Percentiles rank a stretch among this genome's conserved stretches.
phyloP scores from a whole-genome alignment of 306 rosid species.

The Quercus engelmannii region DNA sequence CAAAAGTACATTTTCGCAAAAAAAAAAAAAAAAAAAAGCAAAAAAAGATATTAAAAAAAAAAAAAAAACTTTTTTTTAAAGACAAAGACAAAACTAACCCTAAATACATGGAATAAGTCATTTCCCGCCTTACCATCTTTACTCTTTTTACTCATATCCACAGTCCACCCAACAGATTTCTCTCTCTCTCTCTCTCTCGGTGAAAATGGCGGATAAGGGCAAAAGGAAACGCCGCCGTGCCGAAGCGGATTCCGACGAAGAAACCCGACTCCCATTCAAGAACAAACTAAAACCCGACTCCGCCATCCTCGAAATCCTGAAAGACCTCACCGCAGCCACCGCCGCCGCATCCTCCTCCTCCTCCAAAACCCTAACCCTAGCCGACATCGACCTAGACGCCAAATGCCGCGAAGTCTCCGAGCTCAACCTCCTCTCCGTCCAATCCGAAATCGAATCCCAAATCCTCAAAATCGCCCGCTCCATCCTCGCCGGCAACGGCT shows the following conservation, averaged over 20 bases:
- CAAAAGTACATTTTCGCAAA: too few relatives aligned
- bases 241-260: slow-evolving; percentile 33
- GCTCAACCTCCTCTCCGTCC: slow-evolving; percentile 67
- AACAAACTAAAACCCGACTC: slow-evolving; percentile 35
- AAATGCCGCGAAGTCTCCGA: slow-evolving; percentile 77
- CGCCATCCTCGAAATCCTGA: slow-evolving; percentile 33
- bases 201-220: slow-evolving; percentile 43
- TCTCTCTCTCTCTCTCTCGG: neutral
- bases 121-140: slow-evolving; percentile 10
- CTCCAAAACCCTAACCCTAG: slow-evolving; percentile 64
- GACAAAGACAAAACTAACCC: too few relatives aligned
- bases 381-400: slow-evolving; percentile 66
- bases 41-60: too few relatives aligned
- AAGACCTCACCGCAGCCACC: slow-evolving; percentile 19
- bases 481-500: slow-evolving; percentile 75
- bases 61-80: too few relatives aligned
- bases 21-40: too few relatives aligned
- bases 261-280: slow-evolving; percentile 41
- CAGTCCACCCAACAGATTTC: neutral
- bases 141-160: neutral
- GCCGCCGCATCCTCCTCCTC: slow-evolving; percentile 35
- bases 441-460: slow-evolving; percentile 54
- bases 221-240: slow-evolving; percentile 47
- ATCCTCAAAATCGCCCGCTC: slow-evolving; percentile 53
- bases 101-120: too few relatives aligned